Evolutionary conservation across 108 stramenopile genomes (phyloP).

Genomic region (Nitzschia inconspicua): DNA sequence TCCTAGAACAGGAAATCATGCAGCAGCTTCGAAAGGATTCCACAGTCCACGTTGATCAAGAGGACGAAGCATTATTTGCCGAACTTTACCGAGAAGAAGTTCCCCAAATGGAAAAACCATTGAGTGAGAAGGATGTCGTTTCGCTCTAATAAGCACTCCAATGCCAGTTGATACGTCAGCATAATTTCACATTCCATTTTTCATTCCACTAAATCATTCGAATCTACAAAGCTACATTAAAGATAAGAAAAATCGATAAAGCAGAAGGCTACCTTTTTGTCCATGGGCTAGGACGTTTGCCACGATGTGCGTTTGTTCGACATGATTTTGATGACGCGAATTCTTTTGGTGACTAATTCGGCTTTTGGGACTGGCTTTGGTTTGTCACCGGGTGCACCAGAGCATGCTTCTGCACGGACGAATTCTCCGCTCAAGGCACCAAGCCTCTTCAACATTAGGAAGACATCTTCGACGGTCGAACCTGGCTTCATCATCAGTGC

Average conservation of each 20-base stretch:
- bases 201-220: too few species aligned
- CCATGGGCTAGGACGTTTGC: too few species aligned
- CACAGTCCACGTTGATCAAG: conserved; percentile 8
- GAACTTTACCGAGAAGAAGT: conserved; percentile 11
- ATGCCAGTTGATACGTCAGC: too few species aligned
- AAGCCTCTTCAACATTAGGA: conserved; percentile 53
- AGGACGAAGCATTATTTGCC: conserved; percentile 32
- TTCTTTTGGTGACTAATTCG: conserved; percentile 40
- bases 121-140: too few species aligned
- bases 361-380: conserved; percentile 62
- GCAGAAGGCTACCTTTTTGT: not conserved
- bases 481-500: conserved; percentile 81
- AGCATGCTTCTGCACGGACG: conserved; percentile 73
- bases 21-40: conserved; percentile 34
- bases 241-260: not conserved
- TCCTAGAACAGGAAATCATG: conserved; percentile 52
- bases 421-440: conserved; percentile 82
- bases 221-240: not conserved
- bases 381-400: conserved; percentile 56
- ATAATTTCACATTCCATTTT: too few species aligned
- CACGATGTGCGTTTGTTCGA: conserved; percentile 68
- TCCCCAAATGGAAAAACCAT: too few species aligned
- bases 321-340: conserved; percentile 80
- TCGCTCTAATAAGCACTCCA: too few species aligned
- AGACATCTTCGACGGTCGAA: conserved; percentile 84